Conservation (phyloP, 257 asterid genomes). For the Echium plantagineum region DNA sequence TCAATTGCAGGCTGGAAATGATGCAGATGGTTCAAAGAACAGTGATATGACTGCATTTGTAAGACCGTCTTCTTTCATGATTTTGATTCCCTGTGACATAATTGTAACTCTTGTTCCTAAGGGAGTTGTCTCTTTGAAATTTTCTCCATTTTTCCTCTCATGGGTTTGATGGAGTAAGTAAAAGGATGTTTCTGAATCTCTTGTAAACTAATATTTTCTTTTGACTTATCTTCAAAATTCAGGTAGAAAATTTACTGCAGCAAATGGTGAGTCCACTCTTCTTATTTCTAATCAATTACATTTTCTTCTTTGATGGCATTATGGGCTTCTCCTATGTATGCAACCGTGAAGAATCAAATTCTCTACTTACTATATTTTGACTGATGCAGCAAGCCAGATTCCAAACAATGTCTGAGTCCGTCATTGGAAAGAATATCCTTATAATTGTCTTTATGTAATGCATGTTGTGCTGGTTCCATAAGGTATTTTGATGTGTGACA, state of each 20-base stretch:
- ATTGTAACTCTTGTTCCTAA: too few species aligned
- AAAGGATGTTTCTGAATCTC: not conserved
- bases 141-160: too few species aligned
- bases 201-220: constrained; percentile 10
- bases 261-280: constrained; percentile 53
- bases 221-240: constrained; percentile 10
- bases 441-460: not conserved
- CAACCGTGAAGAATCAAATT: not conserved
- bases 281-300: not conserved
- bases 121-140: too few species aligned
- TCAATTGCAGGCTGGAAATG: constrained; percentile 59
- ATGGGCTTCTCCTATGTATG: not conserved
- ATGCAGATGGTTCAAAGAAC: constrained; percentile 44
- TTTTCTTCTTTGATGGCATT: not conserved
- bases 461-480: not conserved
- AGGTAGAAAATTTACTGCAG: constrained; percentile 79
- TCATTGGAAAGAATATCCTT: constrained; percentile 86
- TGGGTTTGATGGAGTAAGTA: too few species aligned
- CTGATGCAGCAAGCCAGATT: constrained; percentile 77
- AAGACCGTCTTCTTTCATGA: constrained; percentile 17
- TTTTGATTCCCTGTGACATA: too few species aligned
- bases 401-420: constrained; percentile 87
- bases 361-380: constrained; percentile 10
- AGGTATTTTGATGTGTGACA: too few species aligned
- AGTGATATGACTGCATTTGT: constrained; percentile 87